Evolutionary conservation across 345 rosid genomes (phyloP), one percentile per base, ranked within the genome.

Genomic region (Iberis pinnata): DNA sequence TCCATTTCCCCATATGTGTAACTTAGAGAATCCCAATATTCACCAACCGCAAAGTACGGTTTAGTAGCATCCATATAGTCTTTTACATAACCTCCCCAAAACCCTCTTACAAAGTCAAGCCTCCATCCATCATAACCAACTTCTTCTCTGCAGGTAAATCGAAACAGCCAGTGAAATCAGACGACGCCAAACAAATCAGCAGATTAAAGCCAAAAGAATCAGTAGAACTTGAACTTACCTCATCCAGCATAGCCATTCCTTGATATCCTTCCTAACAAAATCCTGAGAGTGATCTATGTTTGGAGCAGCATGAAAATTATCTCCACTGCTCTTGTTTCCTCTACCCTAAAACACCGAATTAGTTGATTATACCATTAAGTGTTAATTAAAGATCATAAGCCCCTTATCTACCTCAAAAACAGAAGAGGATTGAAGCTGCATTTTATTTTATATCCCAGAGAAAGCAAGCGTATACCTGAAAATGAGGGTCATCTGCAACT

Each of bases 1-100:
- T 87, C 96, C 96, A 90, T 76, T 60, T 79, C 96, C 42, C 84
- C 84, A 46, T 82, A 90, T 2, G 86, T 82, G 70, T 90, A 87
- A 66, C 75, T 78, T 32, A 90, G 75, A 19, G 98, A 90, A 80
- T 90, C 98, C 96, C 96, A 90, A 55, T 77, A 90, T 75, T 90
- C 98, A 22, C 96, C 98, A 42, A 87, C 96, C 27, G 86, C 86
- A 65, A 90, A 90, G 64, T 70, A 77, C 3, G 98, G 98, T 45
- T 81, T 81, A 69, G 47, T 90, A 42, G 93, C 78, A 67, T 84
- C 93, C 74, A 90, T 37, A 64, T 90, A 90, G 78, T 90, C 98
- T 81, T 84, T 87, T n/a, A 87, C 89, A 69, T 90, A 87, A 58
- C 98, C 98, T 69, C 98, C 96, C 98, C 98, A 90, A 66, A 90